Percentiles rank a stretch among this genome's conserved stretches.
Conservation (phyloP, 225 moss, liverwort and hornwort species). For the Rhytidiadelphus loreus region DNA sequence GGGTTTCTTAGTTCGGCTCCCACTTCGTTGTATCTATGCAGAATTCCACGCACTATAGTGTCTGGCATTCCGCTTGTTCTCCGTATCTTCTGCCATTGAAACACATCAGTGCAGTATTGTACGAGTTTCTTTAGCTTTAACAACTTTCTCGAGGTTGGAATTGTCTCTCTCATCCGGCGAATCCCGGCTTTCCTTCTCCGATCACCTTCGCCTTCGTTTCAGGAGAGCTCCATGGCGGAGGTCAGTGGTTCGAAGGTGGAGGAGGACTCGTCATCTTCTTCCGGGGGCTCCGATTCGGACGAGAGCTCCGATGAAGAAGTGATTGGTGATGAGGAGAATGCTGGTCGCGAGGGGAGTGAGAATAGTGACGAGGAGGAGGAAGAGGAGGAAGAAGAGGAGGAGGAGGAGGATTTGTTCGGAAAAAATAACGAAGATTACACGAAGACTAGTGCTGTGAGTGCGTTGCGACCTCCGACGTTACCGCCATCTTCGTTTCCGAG, state of each 20-base stretch:
- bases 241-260: constrained; percentile 16
- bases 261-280: constrained; percentile 32
- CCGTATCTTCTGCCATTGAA: neutral
- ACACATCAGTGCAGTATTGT: neutral
- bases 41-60: neutral
- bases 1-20: neutral
- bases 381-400: constrained; percentile 31
- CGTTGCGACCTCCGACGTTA: constrained; percentile 50
- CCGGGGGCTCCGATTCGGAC: constrained; percentile 30
- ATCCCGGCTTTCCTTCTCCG: neutral
- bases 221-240: constrained; percentile 16
- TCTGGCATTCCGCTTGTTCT: neutral
- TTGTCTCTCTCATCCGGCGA: neutral
- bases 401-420: constrained; percentile 75
- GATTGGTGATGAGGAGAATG: constrained; percentile 25
- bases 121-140: neutral
- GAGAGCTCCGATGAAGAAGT: constrained; percentile 46
- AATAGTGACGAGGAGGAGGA: constrained; percentile 28
- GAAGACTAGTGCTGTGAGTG: constrained; percentile 59
- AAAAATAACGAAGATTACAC: constrained; percentile 71
- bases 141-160: neutral
- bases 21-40: neutral
- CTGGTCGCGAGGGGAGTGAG: constrained; percentile 23
- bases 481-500: constrained; percentile 12
- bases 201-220: neutral